phyloP scores from a whole-genome alignment of 2,329 filamentous ascomycete species.

The Stromatinia cepivora region DNA sequence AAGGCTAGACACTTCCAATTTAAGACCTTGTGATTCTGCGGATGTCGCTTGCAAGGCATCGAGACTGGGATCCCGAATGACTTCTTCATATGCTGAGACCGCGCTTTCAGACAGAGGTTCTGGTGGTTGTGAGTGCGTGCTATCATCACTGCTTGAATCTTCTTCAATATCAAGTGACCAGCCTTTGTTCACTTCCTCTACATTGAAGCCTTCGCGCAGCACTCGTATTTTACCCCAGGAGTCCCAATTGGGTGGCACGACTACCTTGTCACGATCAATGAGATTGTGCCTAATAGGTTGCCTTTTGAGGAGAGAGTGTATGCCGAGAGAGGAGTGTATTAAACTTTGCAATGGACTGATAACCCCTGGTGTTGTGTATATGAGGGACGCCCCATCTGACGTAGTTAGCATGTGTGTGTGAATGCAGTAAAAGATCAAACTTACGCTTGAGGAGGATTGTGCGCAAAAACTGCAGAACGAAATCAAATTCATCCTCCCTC shows the following conservation, averaged over 20 bases:
- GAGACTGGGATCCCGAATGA: slow-evolving; percentile 72
- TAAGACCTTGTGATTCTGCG: slow-evolving; percentile 43
- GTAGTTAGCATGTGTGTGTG: slow-evolving; percentile 23
- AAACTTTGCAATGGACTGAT: slow-evolving; percentile 76
- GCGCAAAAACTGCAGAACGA: slow-evolving; percentile 87
- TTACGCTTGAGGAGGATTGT: slow-evolving; percentile 84
- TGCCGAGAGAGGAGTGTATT: slow-evolving; percentile 81
- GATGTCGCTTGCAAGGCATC: slow-evolving; percentile 59
- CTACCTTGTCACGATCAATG: slow-evolving; percentile 89
- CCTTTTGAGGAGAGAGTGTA: slow-evolving; percentile 78
- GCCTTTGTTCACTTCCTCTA: slow-evolving; percentile 78
- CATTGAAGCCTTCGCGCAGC: slow-evolving; percentile 86
- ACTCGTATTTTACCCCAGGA: slow-evolving; percentile 97
- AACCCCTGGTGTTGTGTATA: slow-evolving; percentile 78
- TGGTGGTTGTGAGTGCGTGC: slow-evolving; percentile 27
- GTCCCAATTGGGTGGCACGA: slow-evolving; percentile 96
- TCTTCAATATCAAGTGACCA: slow-evolving; percentile 84
- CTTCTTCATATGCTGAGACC: slow-evolving; percentile 74
- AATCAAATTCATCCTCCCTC: slow-evolving; percentile 97
- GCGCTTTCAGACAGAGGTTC: slow-evolving; percentile 51
- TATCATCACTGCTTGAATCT: slow-evolving; percentile 43
- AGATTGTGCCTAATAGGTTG: slow-evolving; percentile 84
- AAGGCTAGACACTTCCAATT: slow-evolving; percentile 60
- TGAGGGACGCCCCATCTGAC: slow-evolving; percentile 76
- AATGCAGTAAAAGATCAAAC: slow-evolving; percentile 37